These are phyloP conservation scores for Fusarium annulatum DNA, from an alignment of 2,329 filamentous ascomycete species.

Conservation along the genomic window DNA sequence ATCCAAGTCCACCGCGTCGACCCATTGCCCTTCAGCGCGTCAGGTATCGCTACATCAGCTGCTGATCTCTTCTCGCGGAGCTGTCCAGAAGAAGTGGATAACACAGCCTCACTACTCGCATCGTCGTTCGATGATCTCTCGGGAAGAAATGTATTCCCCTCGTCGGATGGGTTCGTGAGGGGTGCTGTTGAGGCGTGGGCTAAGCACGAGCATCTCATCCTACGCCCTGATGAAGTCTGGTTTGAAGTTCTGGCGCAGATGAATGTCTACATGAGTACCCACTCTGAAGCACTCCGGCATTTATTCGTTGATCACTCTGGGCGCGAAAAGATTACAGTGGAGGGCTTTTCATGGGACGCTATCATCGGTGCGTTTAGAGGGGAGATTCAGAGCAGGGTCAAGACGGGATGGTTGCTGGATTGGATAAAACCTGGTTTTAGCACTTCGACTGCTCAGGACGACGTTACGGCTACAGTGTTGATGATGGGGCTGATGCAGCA, in stretches of 20 bases:
- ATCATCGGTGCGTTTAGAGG: conserved; percentile 50
- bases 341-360: conserved; percentile 39
- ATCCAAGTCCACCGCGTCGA: conserved; percentile 43
- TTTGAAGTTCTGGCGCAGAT: conserved; percentile 64
- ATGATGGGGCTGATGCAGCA: conserved; percentile 59
- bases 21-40: conserved; percentile 41
- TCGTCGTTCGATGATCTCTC: conserved; percentile 44
- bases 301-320: conserved; percentile 60
- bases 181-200: conserved; percentile 61
- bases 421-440: conserved; percentile 59
- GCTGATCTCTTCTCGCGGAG: conserved; percentile 47
- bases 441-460: conserved; percentile 54
- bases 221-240: conserved; percentile 67
- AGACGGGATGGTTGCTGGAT: conserved; percentile 53
- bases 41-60: conserved; percentile 42
- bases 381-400: conserved; percentile 54
- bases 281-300: conserved; percentile 58
- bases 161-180: conserved; percentile 56
- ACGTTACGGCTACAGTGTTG: conserved; percentile 55
- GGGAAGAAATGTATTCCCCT: conserved; percentile 42
- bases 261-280: conserved; percentile 60
- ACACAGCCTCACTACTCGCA: conserved; percentile 42
- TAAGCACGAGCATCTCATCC: conserved; percentile 59
- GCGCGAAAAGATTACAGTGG: conserved; percentile 53
- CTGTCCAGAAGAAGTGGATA: conserved; percentile 49